These are phyloP conservation scores for Rhododendron kiyosumense DNA, from an alignment of 148 eudicot genomes.

Conservation along the genomic window DNA sequence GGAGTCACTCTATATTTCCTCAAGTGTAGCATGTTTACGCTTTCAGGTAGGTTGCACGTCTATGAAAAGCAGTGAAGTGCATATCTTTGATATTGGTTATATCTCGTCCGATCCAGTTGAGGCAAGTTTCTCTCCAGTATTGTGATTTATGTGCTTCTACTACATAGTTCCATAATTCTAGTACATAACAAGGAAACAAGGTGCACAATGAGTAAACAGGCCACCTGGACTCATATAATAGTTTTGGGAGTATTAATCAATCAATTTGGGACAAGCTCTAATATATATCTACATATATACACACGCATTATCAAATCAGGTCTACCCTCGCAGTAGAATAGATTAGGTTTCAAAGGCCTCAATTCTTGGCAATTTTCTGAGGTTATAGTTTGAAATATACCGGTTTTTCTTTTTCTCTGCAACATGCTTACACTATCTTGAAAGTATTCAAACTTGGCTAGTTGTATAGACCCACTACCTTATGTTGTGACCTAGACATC, in stretches of 20 bases:
- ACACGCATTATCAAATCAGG: no score
- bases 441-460: not conserved
- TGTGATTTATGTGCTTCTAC: not conserved
- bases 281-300: not conserved
- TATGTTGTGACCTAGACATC: not conserved
- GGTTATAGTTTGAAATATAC: not conserved
- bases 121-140: constrained; percentile 30
- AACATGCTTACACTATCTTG: not conserved
- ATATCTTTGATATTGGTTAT: constrained; percentile 74
- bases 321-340: not conserved
- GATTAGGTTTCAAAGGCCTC: not conserved
- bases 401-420: not conserved
- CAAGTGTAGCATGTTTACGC: not conserved
- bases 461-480: not conserved
- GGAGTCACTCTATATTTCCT: not conserved
- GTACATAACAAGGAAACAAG: not conserved
- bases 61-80: constrained; percentile 47
- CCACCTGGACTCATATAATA: not conserved
- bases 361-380: not conserved
- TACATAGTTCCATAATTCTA: not conserved
- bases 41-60: constrained; percentile 86
- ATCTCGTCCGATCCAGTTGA: constrained; percentile 67
- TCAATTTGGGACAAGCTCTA: not conserved
- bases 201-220: not conserved
- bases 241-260: not conserved